Percentiles rank a stretch among this genome's conserved stretches.
Conservation (phyloP, 345 rosid species). For the Citrus australasica region DNA sequence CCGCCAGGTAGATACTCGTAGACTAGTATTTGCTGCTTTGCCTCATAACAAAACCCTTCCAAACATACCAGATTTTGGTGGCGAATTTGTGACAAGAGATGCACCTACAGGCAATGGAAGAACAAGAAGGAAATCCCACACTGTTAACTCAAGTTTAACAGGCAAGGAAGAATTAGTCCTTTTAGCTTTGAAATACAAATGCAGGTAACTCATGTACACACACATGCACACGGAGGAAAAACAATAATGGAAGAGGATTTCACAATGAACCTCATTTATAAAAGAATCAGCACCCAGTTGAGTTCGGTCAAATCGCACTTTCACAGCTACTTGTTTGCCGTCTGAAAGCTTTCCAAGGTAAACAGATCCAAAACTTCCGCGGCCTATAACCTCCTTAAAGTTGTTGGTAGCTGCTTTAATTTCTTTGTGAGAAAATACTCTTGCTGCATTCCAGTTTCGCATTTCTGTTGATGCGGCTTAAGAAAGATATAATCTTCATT, state of each 20-base stretch:
- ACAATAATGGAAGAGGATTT: slow-evolving; percentile 3
- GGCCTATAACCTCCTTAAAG: slow-evolving; percentile 80
- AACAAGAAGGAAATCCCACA: neutral
- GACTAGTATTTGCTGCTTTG: slow-evolving; percentile 83
- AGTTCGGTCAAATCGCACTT: slow-evolving; percentile 78
- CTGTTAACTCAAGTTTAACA: neutral
- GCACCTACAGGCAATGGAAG: slow-evolving; percentile 41
- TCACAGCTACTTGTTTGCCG: slow-evolving; percentile 79
- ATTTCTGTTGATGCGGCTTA: slow-evolving; percentile 51
- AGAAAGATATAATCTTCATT: slow-evolving; percentile 1
- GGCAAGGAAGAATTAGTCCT: neutral
- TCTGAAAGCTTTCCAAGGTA: slow-evolving; percentile 78
- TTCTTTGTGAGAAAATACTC: slow-evolving; percentile 75
- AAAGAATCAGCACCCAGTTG: slow-evolving; percentile 96
- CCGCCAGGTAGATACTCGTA: slow-evolving; percentile 88
- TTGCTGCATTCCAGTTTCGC: slow-evolving; percentile 84
- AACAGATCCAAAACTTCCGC: slow-evolving; percentile 89
- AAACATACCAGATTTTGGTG: slow-evolving; percentile 88
- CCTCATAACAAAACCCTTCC: slow-evolving; percentile 83
- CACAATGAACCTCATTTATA: slow-evolving; percentile 66
- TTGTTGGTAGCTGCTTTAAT: slow-evolving; percentile 74
- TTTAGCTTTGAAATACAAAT: neutral
- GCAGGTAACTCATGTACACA: neutral
- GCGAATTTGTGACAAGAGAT: slow-evolving; percentile 65
- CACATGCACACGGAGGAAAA: neutral